These are phyloP conservation scores for Gelatoporia subvermispora DNA, from an alignment of 768 basidiomycete species.

Conservation along the genomic window DNA sequence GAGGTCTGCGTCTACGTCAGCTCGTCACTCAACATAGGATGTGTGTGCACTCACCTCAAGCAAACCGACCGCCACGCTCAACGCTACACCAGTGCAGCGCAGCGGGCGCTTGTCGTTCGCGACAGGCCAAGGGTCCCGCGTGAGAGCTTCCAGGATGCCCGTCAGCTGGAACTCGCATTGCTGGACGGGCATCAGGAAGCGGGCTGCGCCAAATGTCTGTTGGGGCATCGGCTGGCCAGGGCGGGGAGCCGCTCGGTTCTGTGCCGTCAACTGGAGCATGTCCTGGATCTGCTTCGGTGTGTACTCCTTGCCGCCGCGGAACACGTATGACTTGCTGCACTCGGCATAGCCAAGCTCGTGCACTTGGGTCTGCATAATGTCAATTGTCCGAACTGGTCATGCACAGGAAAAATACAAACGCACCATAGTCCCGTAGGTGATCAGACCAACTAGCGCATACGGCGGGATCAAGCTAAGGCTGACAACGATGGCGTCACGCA, in stretches of 20 bases:
- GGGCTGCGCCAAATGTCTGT: slow-evolving; percentile 77
- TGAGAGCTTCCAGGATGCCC: slow-evolving; percentile 80
- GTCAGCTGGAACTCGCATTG: slow-evolving; percentile 97
- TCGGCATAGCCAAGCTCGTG: slow-evolving; percentile 96
- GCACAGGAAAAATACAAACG: slow-evolving; percentile 13
- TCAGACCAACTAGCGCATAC: slow-evolving; percentile 89
- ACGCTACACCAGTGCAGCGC: slow-evolving; percentile 91
- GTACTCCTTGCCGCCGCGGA: slow-evolving; percentile 97
- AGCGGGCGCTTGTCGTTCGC: slow-evolving; percentile 90
- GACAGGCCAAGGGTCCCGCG: slow-evolving; percentile 96
- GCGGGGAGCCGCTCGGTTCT: slow-evolving; percentile 78
- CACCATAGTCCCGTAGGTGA: slow-evolving; percentile 98
- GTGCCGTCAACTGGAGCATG: slow-evolving; percentile 86
- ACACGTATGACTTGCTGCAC: slow-evolving; percentile 97
- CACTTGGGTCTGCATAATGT: slow-evolving; percentile 76
- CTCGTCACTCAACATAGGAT: neutral
- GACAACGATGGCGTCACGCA: slow-evolving; percentile 92
- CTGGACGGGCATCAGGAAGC: slow-evolving; percentile 87
- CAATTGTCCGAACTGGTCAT: neutral
- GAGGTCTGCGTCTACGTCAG: slow-evolving; percentile 46
- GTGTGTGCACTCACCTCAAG: slow-evolving; percentile 56
- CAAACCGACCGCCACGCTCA: slow-evolving; percentile 89
- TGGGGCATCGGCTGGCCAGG: slow-evolving; percentile 80
- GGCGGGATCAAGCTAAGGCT: slow-evolving; percentile 90
- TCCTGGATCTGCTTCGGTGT: slow-evolving; percentile 94